Evolutionary conservation across 2,329 filamentous ascomycete genomes (phyloP).

Genomic region (Talaromyces sp.): DNA sequence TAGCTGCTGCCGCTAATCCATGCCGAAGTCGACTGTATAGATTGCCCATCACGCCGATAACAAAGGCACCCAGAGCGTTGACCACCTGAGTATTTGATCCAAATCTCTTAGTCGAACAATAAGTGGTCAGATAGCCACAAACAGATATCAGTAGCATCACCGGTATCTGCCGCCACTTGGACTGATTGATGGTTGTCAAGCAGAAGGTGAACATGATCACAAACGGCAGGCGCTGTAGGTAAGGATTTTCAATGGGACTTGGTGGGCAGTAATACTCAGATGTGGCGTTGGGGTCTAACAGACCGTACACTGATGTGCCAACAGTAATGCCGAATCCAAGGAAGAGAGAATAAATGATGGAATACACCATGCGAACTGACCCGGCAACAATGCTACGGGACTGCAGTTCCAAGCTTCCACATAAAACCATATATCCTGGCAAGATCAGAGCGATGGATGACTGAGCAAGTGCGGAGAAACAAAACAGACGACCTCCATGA

Average conservation of each 20-base stretch:
- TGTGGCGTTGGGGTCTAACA: slow-evolving; percentile 55
- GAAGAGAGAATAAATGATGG: slow-evolving; percentile 69
- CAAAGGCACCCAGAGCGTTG: slow-evolving; percentile 73
- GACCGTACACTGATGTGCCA: slow-evolving; percentile 60
- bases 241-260: slow-evolving; percentile 49
- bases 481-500: slow-evolving; percentile 54
- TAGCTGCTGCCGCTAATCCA: slow-evolving; percentile 77
- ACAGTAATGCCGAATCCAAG: slow-evolving; percentile 71
- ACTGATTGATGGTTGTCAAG: slow-evolving; percentile 76
- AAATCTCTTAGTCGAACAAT: slow-evolving; percentile 67
- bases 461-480: slow-evolving; percentile 69
- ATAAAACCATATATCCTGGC: slow-evolving; percentile 64
- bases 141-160: slow-evolving; percentile 74
- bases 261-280: slow-evolving; percentile 48
- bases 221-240: slow-evolving; percentile 62
- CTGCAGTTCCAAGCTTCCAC: slow-evolving; percentile 63
- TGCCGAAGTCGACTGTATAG: slow-evolving; percentile 70
- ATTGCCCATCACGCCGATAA: slow-evolving; percentile 77
- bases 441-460: slow-evolving; percentile 70
- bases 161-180: slow-evolving; percentile 74
- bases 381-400: slow-evolving; percentile 67
- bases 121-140: slow-evolving; percentile 72
- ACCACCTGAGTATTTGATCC: slow-evolving; percentile 68
- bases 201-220: slow-evolving; percentile 72
- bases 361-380: slow-evolving; percentile 72